Percentiles rank a stretch among this genome's conserved stretches.
These are phyloP conservation scores for Monocercomonoides exilis DNA, from an alignment of 78 protist genomes.

Conservation along the genomic window DNA sequence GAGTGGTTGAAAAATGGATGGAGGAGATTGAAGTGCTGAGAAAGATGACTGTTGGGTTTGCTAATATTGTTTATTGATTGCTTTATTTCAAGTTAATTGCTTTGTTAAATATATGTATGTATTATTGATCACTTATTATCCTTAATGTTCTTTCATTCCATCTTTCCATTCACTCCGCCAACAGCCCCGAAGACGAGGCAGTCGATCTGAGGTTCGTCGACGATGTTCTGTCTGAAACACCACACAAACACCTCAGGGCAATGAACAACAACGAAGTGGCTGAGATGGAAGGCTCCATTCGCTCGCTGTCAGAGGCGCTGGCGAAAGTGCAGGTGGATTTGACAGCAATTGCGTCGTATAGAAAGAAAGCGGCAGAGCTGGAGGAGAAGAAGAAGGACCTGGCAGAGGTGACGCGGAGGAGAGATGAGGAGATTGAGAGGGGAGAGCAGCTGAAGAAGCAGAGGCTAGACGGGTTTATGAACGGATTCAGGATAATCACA, in stretches of 20 bases:
- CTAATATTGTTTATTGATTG: too few relatives aligned
- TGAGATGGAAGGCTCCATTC: neutral
- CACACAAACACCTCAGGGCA: too few relatives aligned
- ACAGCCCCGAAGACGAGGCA: too few relatives aligned
- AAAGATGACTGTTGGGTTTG: too few relatives aligned
- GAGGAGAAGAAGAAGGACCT: neutral
- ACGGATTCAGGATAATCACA: constrained; percentile 67
- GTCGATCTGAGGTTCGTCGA: too few relatives aligned
- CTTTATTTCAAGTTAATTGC: too few relatives aligned
- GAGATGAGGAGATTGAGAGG: neutral
- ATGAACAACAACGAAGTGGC: neutral
- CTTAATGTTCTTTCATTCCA: too few relatives aligned
- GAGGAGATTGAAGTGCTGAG: constrained; percentile 1
- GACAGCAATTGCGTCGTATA: constrained; percentile 13
- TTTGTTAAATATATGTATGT: too few relatives aligned
- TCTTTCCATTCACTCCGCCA: too few relatives aligned
- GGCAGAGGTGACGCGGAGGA: neutral
- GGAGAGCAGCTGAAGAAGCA: constrained; percentile 34
- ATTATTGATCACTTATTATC: too few relatives aligned
- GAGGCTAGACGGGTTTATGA: constrained; percentile 91
- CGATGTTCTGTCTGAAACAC: too few relatives aligned
- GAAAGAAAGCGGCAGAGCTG: constrained; percentile 12
- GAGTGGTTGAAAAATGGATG: neutral
- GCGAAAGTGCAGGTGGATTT: neutral
- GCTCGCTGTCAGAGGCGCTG: neutral